These are phyloP conservation scores for Fistulina hepatica DNA, from an alignment of 1,284 basidiomycete genomes.

Conservation along the genomic window DNA sequence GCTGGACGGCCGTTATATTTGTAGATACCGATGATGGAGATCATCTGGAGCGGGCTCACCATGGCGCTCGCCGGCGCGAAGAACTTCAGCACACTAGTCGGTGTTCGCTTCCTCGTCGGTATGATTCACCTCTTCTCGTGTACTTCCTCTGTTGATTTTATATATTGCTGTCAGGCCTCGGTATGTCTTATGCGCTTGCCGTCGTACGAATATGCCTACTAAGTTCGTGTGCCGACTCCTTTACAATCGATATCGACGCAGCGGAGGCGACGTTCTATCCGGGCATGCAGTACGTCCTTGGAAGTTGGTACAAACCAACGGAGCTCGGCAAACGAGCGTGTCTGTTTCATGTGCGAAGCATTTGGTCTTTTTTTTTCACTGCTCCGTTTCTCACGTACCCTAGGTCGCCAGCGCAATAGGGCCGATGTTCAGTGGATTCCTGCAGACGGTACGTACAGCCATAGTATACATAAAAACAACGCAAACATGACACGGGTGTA, in stretches of 20 bases:
- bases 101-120: conserved; percentile 30
- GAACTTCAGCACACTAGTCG: conserved; percentile 24
- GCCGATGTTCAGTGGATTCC: conserved; percentile 31
- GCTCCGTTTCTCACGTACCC: conserved; percentile 8
- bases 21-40: conserved; percentile 30
- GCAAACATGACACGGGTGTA: not conserved
- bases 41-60: conserved; percentile 30
- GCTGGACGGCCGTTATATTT: not conserved
- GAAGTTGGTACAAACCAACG: conserved; percentile 32
- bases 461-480: not conserved
- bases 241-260: too few species aligned
- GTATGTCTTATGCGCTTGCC: too few species aligned
- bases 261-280: conserved; percentile 33
- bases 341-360: conserved; percentile 28
- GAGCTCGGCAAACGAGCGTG: conserved; percentile 32
- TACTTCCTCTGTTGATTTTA: not conserved
- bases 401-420: conserved; percentile 30
- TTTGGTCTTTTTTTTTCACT: conserved; percentile 6
- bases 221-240: too few species aligned
- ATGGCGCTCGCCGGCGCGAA: conserved; percentile 28
- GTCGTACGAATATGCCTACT: too few species aligned
- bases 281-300: conserved; percentile 32
- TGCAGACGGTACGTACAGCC: conserved; percentile 25
- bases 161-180: conserved; percentile 21
- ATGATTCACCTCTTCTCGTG: conserved; percentile 10